Base-by-base conservation (phyloP, 352 stramenopile species). In the Pythium folliculosum region DNA sequence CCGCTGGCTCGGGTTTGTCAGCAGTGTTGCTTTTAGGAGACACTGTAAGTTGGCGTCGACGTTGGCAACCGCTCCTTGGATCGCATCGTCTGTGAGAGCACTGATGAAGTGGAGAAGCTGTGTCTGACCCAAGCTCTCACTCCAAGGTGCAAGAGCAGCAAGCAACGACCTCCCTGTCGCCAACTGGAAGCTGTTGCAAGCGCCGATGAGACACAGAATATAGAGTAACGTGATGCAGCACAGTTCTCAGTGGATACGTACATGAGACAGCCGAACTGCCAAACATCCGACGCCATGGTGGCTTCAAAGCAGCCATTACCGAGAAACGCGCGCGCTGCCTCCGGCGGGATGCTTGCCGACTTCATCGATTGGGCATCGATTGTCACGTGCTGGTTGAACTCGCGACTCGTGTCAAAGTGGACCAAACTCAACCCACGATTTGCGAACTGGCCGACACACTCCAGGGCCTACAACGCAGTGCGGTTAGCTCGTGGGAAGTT, bases 191-290 rank as follows among this genome's bases (percentile, higher is more conserved):
- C 84, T 92, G 48, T 19, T 8, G 19, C 2, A 12, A 16, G 14
- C 6, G 7, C 6, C 19, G 23, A 25, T 50, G 10, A 13, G 16
- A 45, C 35, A 40, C 35, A 40, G 35, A 38, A 30, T 35, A 5
- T 8, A 21, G 7, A 25, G 8, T 27, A 8, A 25, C 16, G 51
- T 27, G 10, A 32, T 32, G 27, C 27, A 32, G 27, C 10, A 57
- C 1, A 27, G 9, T 17, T 6, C 30, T 59, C 2, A 19, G 13
- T 19, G 30, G 7, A n/a, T 3, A 72, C 79, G 38, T 81, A 92
- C 84, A 90, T 73, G 49, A 88, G 67, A 48, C 84, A 92, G 5
- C 84, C 84, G 32, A 92, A 88, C 43, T 92, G 84, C 84, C 84
- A 92, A 37, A 91, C 77, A 69, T 92, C 84, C 6, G 79, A 86